Conservation (phyloP, 139 green algal genomes). For the Tetratostichococcus sp. region DNA sequence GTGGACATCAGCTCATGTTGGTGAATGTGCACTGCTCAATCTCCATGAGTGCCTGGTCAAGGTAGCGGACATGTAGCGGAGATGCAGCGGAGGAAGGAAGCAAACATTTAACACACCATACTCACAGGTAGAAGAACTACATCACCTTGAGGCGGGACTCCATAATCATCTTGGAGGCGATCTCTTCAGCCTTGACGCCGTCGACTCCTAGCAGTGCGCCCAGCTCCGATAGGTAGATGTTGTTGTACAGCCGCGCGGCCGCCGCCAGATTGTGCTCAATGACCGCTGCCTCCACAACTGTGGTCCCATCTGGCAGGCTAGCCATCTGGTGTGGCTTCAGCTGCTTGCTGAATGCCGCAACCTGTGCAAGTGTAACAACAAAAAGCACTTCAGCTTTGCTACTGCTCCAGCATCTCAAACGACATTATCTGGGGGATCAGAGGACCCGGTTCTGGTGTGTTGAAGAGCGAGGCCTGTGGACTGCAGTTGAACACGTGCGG, state of each 20-base stretch:
- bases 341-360: conserved; percentile 72
- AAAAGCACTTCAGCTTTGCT: too few species aligned
- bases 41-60: too few species aligned
- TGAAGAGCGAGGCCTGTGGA: too few species aligned
- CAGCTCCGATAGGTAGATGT: conserved; percentile 85
- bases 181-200: conserved; percentile 68
- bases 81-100: too few species aligned
- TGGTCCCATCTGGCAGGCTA: conserved; percentile 67
- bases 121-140: too few species aligned
- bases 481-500: too few species aligned
- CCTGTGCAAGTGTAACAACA: conserved; percentile 46
- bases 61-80: too few species aligned
- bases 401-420: too few species aligned
- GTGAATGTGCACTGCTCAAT: too few species aligned
- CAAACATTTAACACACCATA: too few species aligned
- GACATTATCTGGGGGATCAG: too few species aligned
- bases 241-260: conserved; percentile 87
- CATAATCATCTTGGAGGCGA: conserved; percentile 78
- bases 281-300: conserved; percentile 82
- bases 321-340: conserved; percentile 85
- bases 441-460: neutral
- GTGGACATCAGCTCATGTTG: too few species aligned
- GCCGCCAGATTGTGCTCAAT: conserved; percentile 93
- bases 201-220: conserved; percentile 77
- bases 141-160: conserved; percentile 65